Percentiles rank a stretch among this genome's conserved stretches.
phyloP scores from a whole-genome alignment of 1,139 yeast genomes.

The Saccharomyces hybrid region DNA sequence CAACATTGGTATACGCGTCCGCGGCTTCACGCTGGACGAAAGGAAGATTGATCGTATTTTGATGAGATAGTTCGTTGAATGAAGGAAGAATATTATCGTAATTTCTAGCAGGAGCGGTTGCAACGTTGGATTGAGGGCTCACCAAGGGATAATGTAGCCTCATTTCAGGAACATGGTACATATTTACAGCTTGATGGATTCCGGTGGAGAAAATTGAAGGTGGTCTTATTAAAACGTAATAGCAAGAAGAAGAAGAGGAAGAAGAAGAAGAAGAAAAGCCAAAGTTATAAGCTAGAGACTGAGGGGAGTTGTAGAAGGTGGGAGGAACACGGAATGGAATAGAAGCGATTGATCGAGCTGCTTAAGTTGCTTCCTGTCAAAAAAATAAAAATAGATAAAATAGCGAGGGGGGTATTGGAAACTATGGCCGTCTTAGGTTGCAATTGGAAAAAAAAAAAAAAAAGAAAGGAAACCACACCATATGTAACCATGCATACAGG shows the following conservation, averaged over 20 bases:
- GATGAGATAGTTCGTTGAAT: not conserved
- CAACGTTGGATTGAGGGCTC: not conserved
- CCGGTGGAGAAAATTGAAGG: not conserved
- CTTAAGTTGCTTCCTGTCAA: not conserved
- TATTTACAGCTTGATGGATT: not conserved
- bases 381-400: not conserved
- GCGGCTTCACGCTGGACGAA: not conserved
- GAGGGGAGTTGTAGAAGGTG: not conserved
- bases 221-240: not conserved
- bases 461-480: not conserved
- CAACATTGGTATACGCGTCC: not conserved
- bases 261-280: not conserved
- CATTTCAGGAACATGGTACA: constrained; percentile 1
- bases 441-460: not conserved
- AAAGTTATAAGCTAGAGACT: not conserved
- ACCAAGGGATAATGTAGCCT: not conserved
- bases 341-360: not conserved
- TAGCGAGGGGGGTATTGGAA: not conserved
- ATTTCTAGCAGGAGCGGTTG: not conserved
- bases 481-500: not conserved
- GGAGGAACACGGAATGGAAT: not conserved
- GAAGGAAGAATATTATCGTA: not conserved
- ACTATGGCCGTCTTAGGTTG: not conserved
- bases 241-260: not conserved
- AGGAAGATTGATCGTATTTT: not conserved